Base-by-base conservation (phyloP, 768 basidiomycete genomes). In the Ramaria rubella region DNA sequence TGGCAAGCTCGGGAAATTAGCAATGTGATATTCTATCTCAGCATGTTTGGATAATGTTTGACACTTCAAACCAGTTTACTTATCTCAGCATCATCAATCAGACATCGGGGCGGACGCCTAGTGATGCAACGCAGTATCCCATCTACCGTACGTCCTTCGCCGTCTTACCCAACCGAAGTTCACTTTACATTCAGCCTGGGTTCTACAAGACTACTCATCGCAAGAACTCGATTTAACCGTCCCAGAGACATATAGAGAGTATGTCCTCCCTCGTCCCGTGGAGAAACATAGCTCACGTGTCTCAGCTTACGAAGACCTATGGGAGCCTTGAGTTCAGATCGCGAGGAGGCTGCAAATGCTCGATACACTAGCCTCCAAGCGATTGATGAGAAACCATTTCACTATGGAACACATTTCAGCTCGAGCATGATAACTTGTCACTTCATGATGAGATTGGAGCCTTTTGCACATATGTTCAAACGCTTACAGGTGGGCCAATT, bases 371-470 rank as follows among this genome's bases (percentile, higher is more conserved):
- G 85, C 60, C 75, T 94, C 11, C 70, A 83, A 63, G 83, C 90
- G 59, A 87, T 95, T 2, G 87, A 71, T 7, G 94, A 97, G 70
- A 79, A 81, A 33, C 94, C 94, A 0, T 95, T 95, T 69, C 89
- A 92, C 65, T 93, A 91, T 59, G 89, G 94, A 42, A 96, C 94
- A 0, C 94, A 97, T 67, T 97, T 94, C 65, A 91, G 89, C 65
- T 94, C 92, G 9, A 94, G 92, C 2, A 96, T 96, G 94, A 95
- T 93, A 58, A 90, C 94, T 44, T 94, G 92, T 72, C 93, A 95
- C 62, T 96, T 89, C 72, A 72, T 95, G 62, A 94, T 97, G 54
- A 80, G 94, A 21, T 72, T 94, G 63, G 83, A 86, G 14, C 94
- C 94, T 0, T 97, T 88, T 67, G 94, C 93, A 24, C 84, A 87